Evolutionary conservation across 768 basidiomycete species (phyloP).

Genomic region (Mycena sanguinolenta): DNA sequence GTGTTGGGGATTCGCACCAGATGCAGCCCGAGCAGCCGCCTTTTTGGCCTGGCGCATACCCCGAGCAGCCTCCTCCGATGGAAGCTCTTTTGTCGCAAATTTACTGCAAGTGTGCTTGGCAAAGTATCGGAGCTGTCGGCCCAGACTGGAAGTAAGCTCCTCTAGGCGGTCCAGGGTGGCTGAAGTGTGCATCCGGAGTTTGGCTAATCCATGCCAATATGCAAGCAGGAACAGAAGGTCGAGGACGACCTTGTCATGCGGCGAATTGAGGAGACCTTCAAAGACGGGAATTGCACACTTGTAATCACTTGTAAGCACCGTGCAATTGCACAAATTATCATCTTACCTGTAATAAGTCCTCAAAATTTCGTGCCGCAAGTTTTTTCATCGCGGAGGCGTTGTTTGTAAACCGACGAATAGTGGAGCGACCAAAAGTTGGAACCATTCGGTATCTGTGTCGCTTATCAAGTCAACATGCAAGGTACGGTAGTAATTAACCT

Average conservation of each 20-base stretch:
- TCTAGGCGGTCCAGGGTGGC: conserved; percentile 30
- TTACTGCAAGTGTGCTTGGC: neutral
- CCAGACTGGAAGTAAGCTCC: conserved; percentile 7
- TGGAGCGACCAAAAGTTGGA: conserved; percentile 38
- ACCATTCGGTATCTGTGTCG: conserved; percentile 38
- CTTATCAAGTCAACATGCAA: no score
- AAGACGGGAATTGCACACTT: conserved; percentile 54
- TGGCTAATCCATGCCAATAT: conserved; percentile 14
- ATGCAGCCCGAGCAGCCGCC: no score
- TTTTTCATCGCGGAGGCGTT: conserved; percentile 48
- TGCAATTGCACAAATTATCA: neutral
- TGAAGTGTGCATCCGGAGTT: conserved; percentile 6
- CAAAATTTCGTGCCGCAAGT: conserved; percentile 49
- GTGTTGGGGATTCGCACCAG: no score
- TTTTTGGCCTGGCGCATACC: conserved; percentile 23
- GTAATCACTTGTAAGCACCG: conserved; percentile 20
- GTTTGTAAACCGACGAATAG: conserved; percentile 46
- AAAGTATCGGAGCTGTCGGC: conserved; percentile 6
- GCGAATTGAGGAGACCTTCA: neutral
- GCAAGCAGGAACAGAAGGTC: neutral
- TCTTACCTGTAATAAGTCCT: conserved; percentile 46
- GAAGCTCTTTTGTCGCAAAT: conserved; percentile 10
- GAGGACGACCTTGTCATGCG: conserved; percentile 5
- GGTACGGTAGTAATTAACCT: no score
- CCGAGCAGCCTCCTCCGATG: conserved; percentile 8